Conservation (phyloP, 176 grass and related monocot genomes). For the Microstegium vimineum region DNA sequence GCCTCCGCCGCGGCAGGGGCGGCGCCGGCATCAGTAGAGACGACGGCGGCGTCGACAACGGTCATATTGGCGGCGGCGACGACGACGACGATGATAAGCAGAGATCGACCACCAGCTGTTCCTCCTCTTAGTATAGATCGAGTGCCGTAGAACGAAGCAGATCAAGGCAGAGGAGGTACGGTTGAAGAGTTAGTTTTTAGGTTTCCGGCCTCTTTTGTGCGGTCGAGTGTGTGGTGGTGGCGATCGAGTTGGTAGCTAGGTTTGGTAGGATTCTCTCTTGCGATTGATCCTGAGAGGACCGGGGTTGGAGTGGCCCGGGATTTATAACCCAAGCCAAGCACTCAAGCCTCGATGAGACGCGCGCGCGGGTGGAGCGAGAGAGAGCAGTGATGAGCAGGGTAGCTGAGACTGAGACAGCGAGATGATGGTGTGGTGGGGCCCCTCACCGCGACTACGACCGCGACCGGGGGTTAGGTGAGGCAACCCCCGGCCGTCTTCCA, state of each 20-base stretch:
- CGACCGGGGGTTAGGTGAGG: conserved; percentile 40
- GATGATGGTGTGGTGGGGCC: background rate
- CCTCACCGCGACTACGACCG: background rate
- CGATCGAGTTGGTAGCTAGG: conserved; percentile 27
- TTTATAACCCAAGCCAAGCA: conserved; percentile 26
- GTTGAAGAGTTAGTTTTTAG: conserved; percentile 16
- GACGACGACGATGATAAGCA: background rate
- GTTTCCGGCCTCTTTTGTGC: background rate
- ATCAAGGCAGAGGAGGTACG: background rate
- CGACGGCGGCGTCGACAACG: conserved; percentile 34
- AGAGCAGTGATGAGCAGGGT: background rate
- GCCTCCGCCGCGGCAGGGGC: background rate
- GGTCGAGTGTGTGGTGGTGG: no score
- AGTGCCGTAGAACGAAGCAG: conserved; percentile 9
- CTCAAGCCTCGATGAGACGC: no score
- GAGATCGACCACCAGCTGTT: background rate
- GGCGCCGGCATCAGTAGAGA: background rate
- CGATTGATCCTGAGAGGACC: background rate
- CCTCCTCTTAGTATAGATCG: no score
- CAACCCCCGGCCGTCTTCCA: background rate
- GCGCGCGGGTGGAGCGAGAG: background rate
- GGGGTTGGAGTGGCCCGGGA: conserved; percentile 1
- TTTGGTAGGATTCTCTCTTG: conserved; percentile 41
- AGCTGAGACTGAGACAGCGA: background rate
- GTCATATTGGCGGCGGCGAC: conserved; percentile 19